A percentile compares a stretch with the other conserved stretches of the same genome.
Evolutionary conservation across 2,329 filamentous ascomycete genomes (phyloP).

Genomic region (Dactylellina parvicollis): DNA sequence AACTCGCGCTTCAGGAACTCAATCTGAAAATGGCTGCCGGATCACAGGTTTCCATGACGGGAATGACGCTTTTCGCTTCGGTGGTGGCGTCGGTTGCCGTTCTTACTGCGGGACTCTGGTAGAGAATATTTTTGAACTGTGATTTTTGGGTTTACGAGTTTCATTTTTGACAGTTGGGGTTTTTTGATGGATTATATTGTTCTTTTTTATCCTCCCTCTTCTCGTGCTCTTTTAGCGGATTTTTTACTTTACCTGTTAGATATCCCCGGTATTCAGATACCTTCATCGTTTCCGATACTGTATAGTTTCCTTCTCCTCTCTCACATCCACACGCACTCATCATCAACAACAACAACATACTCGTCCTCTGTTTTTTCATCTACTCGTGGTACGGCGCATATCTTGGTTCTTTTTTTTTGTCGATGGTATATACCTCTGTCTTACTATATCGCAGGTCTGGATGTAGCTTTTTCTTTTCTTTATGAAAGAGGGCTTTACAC

Average conservation of each 20-base stretch:
- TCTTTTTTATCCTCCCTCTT: background rate
- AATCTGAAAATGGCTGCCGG: slow-evolving; percentile 50
- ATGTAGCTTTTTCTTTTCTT: background rate
- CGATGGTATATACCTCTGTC: background rate
- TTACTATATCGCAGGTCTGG: background rate
- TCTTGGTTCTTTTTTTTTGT: background rate
- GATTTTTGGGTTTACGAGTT: slow-evolving; percentile 17
- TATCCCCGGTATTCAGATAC: background rate
- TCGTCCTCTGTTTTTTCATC: background rate
- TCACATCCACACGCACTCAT: background rate
- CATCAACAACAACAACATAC: no score
- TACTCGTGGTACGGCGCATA: background rate
- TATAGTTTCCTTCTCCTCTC: background rate
- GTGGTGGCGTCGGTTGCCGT: slow-evolving; percentile 15
- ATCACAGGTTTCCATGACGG: slow-evolving; percentile 19
- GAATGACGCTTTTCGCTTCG: slow-evolving; percentile 14
- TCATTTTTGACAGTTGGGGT: slow-evolving; percentile 5
- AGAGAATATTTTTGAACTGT: background rate
- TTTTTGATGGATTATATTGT: background rate
- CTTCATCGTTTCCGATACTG: background rate
- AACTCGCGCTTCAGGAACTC: slow-evolving; percentile 50
- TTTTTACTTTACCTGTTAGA: background rate
- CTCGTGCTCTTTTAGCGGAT: slow-evolving; percentile 3
- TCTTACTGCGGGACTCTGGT: slow-evolving; percentile 23
- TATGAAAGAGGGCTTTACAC: background rate